Percentiles rank a stretch among this genome's conserved stretches.
These are phyloP conservation scores for Antrodiella citrinella DNA, from an alignment of 768 basidiomycete species.

Conservation along the genomic window DNA sequence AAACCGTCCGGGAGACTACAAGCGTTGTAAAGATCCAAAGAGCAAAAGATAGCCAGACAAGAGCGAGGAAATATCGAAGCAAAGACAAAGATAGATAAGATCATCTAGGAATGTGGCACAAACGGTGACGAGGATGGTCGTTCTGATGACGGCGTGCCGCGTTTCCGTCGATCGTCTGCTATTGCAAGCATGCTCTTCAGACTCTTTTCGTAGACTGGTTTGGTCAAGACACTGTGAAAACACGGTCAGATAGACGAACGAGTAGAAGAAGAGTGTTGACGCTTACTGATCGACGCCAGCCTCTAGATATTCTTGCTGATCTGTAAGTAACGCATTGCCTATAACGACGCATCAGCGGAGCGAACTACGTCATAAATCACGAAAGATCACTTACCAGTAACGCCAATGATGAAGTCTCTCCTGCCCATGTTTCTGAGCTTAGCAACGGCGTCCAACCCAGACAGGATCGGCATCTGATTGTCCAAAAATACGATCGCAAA, in stretches of 20 bases:
- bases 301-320: conserved; percentile 68
- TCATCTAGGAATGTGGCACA: too few relatives aligned
- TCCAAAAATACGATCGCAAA: conserved; percentile 44
- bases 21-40: too few relatives aligned
- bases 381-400: conserved; percentile 44
- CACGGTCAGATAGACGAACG: not conserved
- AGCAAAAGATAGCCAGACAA: too few relatives aligned
- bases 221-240: conserved; percentile 56
- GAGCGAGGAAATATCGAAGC: too few relatives aligned
- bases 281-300: conserved; percentile 72
- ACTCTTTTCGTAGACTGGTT: conserved; percentile 63
- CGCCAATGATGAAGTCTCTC: conserved; percentile 74
- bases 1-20: too few relatives aligned
- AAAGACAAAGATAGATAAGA: too few relatives aligned
- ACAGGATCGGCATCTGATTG: conserved; percentile 82
- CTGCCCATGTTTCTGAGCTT: conserved; percentile 59
- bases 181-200: conserved; percentile 33
- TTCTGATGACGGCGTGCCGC: conserved; percentile 4
- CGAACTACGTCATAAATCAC: not conserved
- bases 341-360: not conserved
- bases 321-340: conserved; percentile 31
- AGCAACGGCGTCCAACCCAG: conserved; percentile 60
- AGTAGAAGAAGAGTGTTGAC: not conserved
- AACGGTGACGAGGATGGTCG: not conserved
- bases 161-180: conserved; percentile 33